Evolutionary conservation across 805 yeast genomes (phyloP), one percentile per base, ranked within the genome.

Genomic region (Wickerhamiella brachini): DNA sequence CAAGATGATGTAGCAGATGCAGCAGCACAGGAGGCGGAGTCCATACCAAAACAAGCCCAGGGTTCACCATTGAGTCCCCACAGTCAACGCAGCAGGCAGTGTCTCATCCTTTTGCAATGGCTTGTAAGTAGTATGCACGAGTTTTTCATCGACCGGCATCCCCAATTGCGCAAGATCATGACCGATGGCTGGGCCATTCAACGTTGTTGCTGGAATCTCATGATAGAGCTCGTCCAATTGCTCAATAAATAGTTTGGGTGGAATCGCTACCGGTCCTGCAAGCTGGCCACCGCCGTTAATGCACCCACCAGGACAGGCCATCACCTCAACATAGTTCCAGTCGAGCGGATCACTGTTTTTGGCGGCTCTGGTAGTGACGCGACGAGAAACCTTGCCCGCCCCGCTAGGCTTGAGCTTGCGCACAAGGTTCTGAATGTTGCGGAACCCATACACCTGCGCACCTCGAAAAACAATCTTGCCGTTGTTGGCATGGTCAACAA

Each of bases 281-380:
- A 87, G 75, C 59, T 88, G 89, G 0, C 98, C 98, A 21, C 98
- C 97, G 10, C 98, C 98, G 61, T 90, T 93, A 51, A 89, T 85
- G 62, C 97, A 93, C 1, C 98, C 98, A 26, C 86, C 88, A 5
- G 98, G 98, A 65, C 98, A 93, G 0, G 98, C 98, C 96, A 88
- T 90, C 45, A 93, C 83, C 61, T 93, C 98, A 5, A 90, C 85
- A 58, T 83, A 85, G 55, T 86, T 93, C 58, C 85, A 81, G 42
- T 69, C 71, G 31, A 76, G 66, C 0, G 90, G 83, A 53, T 85
- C 89, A 0, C 80, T 80, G 1, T 57, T 69, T 12, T 39, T 23
- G 8, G 17, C 51, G 56, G 6, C 60, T 41, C 44, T 45, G 57
- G 13, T 52, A 43, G n/a, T 64, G 57, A 5, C 59, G 49, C 56